Conservation (phyloP, 2,329 filamentous ascomycete species). For the Fusarium sp. region DNA sequence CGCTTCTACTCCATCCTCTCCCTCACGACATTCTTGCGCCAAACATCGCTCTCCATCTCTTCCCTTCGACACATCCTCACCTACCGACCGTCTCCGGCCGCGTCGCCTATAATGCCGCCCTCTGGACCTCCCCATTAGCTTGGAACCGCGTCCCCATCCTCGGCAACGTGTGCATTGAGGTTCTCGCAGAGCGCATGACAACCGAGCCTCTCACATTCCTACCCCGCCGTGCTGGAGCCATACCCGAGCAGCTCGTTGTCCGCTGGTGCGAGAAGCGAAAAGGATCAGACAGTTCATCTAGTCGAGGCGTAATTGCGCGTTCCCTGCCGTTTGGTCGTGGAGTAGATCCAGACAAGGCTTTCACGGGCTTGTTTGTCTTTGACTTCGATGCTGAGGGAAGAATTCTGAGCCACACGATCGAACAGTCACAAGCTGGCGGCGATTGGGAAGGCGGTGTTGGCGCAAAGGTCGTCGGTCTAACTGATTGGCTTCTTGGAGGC, state of each 20-base stretch:
- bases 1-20: slow-evolving; percentile 72
- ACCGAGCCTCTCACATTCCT: slow-evolving; percentile 63
- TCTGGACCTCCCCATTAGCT: slow-evolving; percentile 95
- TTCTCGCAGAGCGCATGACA: slow-evolving; percentile 90
- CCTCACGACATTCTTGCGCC: slow-evolving; percentile 82
- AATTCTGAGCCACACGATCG: slow-evolving; percentile 89
- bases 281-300: slow-evolving; percentile 49
- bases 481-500: slow-evolving; percentile 92
- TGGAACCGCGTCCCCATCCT: slow-evolving; percentile 94
- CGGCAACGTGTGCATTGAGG: slow-evolving; percentile 88
- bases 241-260: slow-evolving; percentile 55
- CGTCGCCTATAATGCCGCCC: slow-evolving; percentile 89
- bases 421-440: slow-evolving; percentile 86
- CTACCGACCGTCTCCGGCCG: slow-evolving; percentile 92
- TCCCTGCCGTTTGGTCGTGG: slow-evolving; percentile 51
- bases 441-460: slow-evolving; percentile 85
- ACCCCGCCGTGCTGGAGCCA: slow-evolving; percentile 63
- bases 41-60: slow-evolving; percentile 76
- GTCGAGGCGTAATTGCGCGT: slow-evolving; percentile 56
- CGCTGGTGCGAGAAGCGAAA: slow-evolving; percentile 89
- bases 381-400: slow-evolving; percentile 91
- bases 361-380: slow-evolving; percentile 93
- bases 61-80: slow-evolving; percentile 83
- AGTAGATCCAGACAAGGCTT: slow-evolving; percentile 75
- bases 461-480: slow-evolving; percentile 87